Evolutionary conservation across 106 monocot genomes (phyloP).

Genomic region (Dioscorea zingiberensis): DNA sequence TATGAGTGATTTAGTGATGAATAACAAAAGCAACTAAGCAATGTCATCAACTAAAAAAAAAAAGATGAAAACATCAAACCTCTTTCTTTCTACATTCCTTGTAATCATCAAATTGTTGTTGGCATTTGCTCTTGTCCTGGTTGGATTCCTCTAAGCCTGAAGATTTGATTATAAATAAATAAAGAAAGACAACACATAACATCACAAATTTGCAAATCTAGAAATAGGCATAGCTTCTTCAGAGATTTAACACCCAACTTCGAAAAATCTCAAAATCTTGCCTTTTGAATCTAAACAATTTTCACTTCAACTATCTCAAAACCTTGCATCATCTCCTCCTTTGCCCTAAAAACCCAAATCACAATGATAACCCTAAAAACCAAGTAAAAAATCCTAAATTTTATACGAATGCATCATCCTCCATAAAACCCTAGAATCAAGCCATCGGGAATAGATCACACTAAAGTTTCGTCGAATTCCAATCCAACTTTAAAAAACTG

Average conservation of each 20-base stretch:
- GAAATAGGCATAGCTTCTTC: background rate
- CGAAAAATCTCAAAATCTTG: background rate
- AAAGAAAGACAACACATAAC: background rate
- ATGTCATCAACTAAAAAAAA: background rate
- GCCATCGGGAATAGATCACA: background rate
- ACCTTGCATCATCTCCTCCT: too few relatives aligned
- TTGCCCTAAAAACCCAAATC: too few relatives aligned
- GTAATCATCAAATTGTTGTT: slow-evolving; percentile 83
- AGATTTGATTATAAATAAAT: background rate
- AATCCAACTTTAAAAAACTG: background rate
- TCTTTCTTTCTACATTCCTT: slow-evolving; percentile 98
- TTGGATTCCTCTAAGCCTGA: slow-evolving; percentile 68
- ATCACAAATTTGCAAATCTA: too few relatives aligned
- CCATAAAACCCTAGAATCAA: background rate
- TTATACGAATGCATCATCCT: background rate
- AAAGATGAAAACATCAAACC: slow-evolving; percentile 27
- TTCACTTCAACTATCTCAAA: too few relatives aligned
- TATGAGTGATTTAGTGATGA: too few relatives aligned
- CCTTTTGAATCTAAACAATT: too few relatives aligned
- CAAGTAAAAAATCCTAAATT: background rate
- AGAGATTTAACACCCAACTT: background rate
- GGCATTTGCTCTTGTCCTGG: slow-evolving; percentile 83
- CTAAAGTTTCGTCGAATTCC: too few relatives aligned
- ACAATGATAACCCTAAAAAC: too few relatives aligned
- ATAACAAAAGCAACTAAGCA: too few relatives aligned